Evolutionary conservation across 768 basidiomycete genomes (phyloP).

Genomic region (Gymnopilus dilepis): DNA sequence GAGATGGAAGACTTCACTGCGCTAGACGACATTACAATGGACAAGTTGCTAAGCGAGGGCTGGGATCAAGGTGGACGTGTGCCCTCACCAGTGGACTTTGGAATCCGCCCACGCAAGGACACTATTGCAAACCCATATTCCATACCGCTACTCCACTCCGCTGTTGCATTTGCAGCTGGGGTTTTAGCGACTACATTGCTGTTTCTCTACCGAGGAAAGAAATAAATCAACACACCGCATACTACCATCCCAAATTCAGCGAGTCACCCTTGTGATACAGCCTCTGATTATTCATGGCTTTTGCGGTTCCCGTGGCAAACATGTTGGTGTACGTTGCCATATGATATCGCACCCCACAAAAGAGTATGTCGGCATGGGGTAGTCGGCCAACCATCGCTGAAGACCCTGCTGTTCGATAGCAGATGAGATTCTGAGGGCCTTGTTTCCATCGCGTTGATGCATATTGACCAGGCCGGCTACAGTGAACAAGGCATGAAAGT

Average conservation of each 20-base stretch:
- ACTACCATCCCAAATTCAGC: too few relatives aligned
- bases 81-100: slow-evolving; percentile 45
- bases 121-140: neutral
- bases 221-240: slow-evolving; percentile 7
- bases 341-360: too few relatives aligned
- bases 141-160: slow-evolving; percentile 19
- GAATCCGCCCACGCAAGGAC: slow-evolving; percentile 25
- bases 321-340: too few relatives aligned
- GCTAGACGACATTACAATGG: slow-evolving; percentile 71
- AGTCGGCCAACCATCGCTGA: too few relatives aligned
- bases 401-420: too few relatives aligned
- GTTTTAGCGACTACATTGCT: slow-evolving; percentile 18
- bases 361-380: too few relatives aligned
- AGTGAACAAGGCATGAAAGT: neutral
- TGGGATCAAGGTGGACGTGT: slow-evolving; percentile 68
- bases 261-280: too few relatives aligned
- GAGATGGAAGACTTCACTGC: slow-evolving; percentile 76
- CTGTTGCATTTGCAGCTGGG: slow-evolving; percentile 27
- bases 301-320: too few relatives aligned
- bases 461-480: too few relatives aligned
- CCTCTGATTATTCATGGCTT: too few relatives aligned
- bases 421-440: too few relatives aligned
- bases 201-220: slow-evolving; percentile 13
- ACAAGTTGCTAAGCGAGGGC: slow-evolving; percentile 75
- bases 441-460: too few relatives aligned